Base-by-base conservation (phyloP, 2,329 filamentous ascomycete species). In the Aspergillus piperis region DNA sequence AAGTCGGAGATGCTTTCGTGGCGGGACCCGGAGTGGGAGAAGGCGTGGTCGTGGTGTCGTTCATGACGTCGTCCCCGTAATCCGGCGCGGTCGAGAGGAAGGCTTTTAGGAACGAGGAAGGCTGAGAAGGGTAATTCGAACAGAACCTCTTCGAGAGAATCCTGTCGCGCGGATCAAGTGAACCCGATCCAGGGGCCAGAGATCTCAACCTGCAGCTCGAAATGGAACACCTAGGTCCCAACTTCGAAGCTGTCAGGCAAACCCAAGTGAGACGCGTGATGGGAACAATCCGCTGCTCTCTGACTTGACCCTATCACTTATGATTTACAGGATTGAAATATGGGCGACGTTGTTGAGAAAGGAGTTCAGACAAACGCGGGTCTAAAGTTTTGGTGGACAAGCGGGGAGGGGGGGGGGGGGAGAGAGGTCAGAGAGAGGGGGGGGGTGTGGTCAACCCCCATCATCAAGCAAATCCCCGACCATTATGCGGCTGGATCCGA, bases 11-110 rank as follows among this genome's bases (percentile, higher is more conserved):
- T 19, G 62, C 58, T 65, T 69, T 71, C 36, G 67, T 59, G 19
- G 66, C 67, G 56, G 71, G 69, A 41, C 64, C 70, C 2, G 74
- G 74, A 38, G 73, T 76, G 23, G 74, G 72, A 36, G 75, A 75
- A 17, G 75, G 73, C 13, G 73, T 75, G n/a, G 69, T 68, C 11
- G 73, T 74, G 15, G 69, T 68, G 15, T 65, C 64, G 56, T 71
- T 71, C 69, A 73, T 76, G 21, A 61, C 48, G 66, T 59, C 52
- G 58, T 23, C 42, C n/a, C 17, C 17, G 44, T 39, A 15, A 8
- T 61, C 19, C 25, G 19, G 13, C 25, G 48, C 44, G 27, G 50
- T 59, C n/a, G 41, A 39, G 44, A 36, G 39, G 53, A 27, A 38
- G 17, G 30, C 7, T 49, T 39, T 17, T 15, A 15, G 21, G 30